Evolutionary conservation across 1,284 basidiomycete genomes (phyloP).

Genomic region (Athelia sp.): DNA sequence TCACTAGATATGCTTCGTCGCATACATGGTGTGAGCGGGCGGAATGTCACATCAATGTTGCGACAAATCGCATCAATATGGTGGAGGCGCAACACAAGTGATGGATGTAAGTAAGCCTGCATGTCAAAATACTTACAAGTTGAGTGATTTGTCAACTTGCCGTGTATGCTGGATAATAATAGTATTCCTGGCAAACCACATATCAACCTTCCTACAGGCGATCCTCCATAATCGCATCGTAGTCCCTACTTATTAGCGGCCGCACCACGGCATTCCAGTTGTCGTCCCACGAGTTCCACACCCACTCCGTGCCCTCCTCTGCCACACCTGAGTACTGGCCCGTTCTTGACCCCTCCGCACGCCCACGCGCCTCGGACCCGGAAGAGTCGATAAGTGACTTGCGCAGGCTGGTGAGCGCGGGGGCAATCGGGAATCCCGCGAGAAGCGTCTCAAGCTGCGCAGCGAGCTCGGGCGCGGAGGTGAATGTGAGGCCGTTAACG

Average conservation of each 20-base stretch:
- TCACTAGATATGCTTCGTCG: no score
- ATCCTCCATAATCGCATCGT: conserved; percentile 19
- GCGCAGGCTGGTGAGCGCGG: not conserved
- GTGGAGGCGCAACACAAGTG: no score
- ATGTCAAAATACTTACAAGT: no score
- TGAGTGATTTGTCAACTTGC: no score
- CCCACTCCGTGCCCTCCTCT: conserved; percentile 31
- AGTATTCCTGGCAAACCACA: no score
- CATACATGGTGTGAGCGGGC: no score
- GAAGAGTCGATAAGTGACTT: not conserved
- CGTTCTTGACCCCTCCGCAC: conserved; percentile 2
- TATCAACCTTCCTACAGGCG: no score
- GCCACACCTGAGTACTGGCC: not conserved
- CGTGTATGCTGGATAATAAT: no score
- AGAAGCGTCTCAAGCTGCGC: conserved; percentile 61
- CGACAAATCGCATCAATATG: no score
- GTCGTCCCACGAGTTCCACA: conserved; percentile 78
- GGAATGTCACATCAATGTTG: no score
- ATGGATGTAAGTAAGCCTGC: no score
- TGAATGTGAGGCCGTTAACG: conserved; percentile 80
- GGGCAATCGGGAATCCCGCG: not conserved
- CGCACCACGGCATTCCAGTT: conserved; percentile 75
- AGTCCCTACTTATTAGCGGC: conserved; percentile 55
- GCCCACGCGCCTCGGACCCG: conserved; percentile 1
- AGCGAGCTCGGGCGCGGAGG: conserved; percentile 64